These are phyloP conservation scores for Penicillium bialowiezense DNA, from an alignment of 495 filamentous ascomycete species.

Conservation along the genomic window DNA sequence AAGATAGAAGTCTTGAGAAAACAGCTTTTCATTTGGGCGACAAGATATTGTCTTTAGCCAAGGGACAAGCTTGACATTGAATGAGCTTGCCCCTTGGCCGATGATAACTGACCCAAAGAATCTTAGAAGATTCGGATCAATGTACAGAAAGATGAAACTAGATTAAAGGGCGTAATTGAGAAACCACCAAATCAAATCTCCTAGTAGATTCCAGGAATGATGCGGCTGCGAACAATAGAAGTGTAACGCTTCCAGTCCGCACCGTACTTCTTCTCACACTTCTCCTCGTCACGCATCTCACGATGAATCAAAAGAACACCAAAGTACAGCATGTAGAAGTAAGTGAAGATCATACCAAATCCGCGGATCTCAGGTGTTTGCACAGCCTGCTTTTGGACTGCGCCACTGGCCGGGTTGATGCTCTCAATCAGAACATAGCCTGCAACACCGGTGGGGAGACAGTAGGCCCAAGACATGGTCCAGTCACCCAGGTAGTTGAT, in stretches of 20 bases:
- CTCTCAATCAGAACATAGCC: constrained; percentile 63
- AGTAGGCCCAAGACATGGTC: constrained; percentile 91
- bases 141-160: background rate
- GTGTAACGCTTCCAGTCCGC: constrained; percentile 91
- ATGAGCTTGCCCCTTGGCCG: too few species aligned
- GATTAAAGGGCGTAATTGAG: background rate
- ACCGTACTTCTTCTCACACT: constrained; percentile 90
- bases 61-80: too few species aligned
- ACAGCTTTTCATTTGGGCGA: too few species aligned
- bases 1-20: too few species aligned
- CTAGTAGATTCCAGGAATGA: constrained; percentile 89
- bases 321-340: constrained; percentile 96
- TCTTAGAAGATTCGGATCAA: too few species aligned
- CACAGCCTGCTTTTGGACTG: constrained; percentile 56
- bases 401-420: constrained; percentile 47
- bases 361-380: constrained; percentile 67
- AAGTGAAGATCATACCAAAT: constrained; percentile 84
- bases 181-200: background rate
- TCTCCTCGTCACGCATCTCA: constrained; percentile 88
- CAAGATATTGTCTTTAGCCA: too few species aligned
- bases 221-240: constrained; percentile 75
- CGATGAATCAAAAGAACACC: constrained; percentile 84
- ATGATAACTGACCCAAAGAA: too few species aligned
- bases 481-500: constrained; percentile 99
- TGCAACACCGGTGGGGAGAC: constrained; percentile 82